These are phyloP conservation scores for Eruca vesicaria DNA, from an alignment of 441 rosid species.

Conservation along the genomic window DNA sequence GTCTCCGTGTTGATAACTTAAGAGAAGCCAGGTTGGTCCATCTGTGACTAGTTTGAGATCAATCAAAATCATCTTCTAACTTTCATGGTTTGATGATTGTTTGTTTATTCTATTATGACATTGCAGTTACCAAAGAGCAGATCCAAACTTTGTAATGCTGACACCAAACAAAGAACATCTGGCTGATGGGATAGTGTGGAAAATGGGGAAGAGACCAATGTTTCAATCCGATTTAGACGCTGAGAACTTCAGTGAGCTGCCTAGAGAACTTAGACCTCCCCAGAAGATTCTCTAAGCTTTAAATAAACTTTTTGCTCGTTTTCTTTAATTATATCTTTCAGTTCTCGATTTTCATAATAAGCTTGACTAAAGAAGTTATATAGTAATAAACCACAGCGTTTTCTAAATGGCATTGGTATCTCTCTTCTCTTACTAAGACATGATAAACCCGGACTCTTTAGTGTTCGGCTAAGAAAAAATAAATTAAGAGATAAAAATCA, in stretches of 20 bases:
- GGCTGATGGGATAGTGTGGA: constrained; percentile 75
- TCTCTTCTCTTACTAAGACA: too few species aligned
- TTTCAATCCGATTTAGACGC: constrained; percentile 69
- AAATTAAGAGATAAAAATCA: too few species aligned
- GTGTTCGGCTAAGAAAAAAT: too few species aligned
- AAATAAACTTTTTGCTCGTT: background rate
- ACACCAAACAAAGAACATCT: constrained; percentile 90
- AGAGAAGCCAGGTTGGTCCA: constrained; percentile 76
- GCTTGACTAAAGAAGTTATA: background rate
- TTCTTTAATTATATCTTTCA: background rate
- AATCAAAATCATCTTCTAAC: background rate
- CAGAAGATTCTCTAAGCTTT: constrained; percentile 50
- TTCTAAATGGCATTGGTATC: too few species aligned
- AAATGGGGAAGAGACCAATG: constrained; percentile 74
- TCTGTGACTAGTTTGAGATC: background rate
- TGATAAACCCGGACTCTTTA: too few species aligned
- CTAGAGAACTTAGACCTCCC: constrained; percentile 71
- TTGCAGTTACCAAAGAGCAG: constrained; percentile 92
- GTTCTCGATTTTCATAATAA: background rate
- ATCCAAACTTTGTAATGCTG: constrained; percentile 87
- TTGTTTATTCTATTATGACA: background rate
- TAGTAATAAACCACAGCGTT: background rate
- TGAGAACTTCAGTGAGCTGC: constrained; percentile 65
- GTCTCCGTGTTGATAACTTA: constrained; percentile 74
- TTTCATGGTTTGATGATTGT: background rate